phyloP scores from a whole-genome alignment of 2,329 filamentous ascomycete species.

The Diaporthe humulicola region DNA sequence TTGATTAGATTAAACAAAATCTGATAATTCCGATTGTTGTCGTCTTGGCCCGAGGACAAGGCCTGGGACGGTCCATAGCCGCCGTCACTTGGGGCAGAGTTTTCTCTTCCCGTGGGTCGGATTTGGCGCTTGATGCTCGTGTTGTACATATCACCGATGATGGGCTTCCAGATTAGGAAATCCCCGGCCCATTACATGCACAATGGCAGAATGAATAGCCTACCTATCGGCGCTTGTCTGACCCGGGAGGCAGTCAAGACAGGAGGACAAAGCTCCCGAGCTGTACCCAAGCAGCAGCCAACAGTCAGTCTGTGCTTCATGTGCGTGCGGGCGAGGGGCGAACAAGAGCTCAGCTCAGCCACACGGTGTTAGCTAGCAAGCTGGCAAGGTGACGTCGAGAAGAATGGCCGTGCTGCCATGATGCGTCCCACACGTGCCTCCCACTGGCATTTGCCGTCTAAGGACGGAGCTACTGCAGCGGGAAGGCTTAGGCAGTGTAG shows the following conservation, averaged over 20 bases:
- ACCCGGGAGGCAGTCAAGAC: neutral
- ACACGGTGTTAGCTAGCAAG: neutral
- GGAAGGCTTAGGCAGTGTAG: neutral
- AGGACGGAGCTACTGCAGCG: conserved; percentile 15
- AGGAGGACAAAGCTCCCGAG: conserved; percentile 12
- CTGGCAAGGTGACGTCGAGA: conserved; percentile 12
- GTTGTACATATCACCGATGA: neutral
- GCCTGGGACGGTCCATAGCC: neutral
- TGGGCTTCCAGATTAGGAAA: conserved; percentile 10
- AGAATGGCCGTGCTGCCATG: conserved; percentile 13
- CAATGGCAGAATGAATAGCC: neutral
- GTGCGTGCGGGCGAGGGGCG: neutral
- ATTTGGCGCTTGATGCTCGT: conserved; percentile 16
- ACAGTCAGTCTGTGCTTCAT: neutral
- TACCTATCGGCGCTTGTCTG: neutral
- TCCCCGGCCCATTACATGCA: neutral
- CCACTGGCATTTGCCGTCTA: neutral
- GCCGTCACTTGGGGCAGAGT: neutral
- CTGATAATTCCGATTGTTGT: neutral
- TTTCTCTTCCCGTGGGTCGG: conserved; percentile 19
- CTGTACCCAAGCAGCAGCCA: neutral
- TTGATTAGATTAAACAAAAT: conserved; percentile 24
- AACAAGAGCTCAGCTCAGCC: conserved; percentile 7
- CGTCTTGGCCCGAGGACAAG: neutral
- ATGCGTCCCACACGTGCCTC: conserved; percentile 14